phyloP scores from a whole-genome alignment of 148 eudicot genomes.

The Rheum nobile region DNA sequence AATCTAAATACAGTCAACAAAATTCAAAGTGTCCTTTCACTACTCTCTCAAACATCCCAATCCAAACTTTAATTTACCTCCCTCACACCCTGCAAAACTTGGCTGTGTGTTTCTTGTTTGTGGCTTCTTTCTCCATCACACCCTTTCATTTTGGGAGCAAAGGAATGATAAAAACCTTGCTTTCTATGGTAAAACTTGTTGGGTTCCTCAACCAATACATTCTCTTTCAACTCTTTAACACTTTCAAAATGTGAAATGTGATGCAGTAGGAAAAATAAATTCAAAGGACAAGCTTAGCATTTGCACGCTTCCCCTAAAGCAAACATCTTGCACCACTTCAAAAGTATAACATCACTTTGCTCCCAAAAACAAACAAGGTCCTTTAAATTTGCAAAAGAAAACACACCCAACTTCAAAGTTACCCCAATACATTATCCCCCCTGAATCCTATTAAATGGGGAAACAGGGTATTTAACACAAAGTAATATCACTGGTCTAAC shows the following conservation, averaged over 20 bases:
- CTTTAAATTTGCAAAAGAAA: neutral
- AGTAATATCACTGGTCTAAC: too few relatives aligned
- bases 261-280: too few relatives aligned
- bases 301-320: neutral
- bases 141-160: neutral
- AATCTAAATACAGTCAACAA: neutral
- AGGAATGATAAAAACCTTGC: neutral
- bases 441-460: neutral
- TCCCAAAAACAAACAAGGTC: neutral
- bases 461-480: neutral
- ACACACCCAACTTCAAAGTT: neutral
- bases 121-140: neutral
- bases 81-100: neutral
- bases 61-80: constrained; percentile 1
- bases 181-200: neutral
- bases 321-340: neutral
- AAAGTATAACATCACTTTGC: neutral
- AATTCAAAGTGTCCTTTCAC: neutral
- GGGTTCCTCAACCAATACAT: neutral
- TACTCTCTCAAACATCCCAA: constrained; percentile 6
- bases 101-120: neutral
- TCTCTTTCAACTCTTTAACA: neutral
- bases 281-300: neutral
- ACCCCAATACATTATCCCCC: neutral
- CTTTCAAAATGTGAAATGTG: neutral